Evolutionary conservation across 2,329 filamentous ascomycete genomes (phyloP), one percentile per base, ranked within the genome.

Genomic region (Scytalidium lignicola): DNA sequence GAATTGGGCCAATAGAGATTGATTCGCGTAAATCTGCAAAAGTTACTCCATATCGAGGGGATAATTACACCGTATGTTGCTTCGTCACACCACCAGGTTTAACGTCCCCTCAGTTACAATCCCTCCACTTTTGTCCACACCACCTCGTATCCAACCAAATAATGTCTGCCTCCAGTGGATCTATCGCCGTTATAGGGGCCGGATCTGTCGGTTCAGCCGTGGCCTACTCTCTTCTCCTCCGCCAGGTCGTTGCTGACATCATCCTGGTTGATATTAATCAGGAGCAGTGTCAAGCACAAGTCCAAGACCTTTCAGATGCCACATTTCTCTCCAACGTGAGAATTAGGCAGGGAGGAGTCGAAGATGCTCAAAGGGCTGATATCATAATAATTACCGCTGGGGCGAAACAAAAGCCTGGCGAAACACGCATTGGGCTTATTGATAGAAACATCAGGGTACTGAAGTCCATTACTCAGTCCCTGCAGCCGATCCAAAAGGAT

Each of bases 321-420:
- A 74, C 73, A 2, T 74, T 70, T 46, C 69, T 70, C 48, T 68
- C 66, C 17, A 67, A 69, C 22, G 74, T 71, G 3, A 68, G 65
- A 28, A 69, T 78, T 3, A 67, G 70, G 22, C 67, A 68, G 1
- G 76, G 70, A 17, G 69, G 65, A 18, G 66, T 71, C 46, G 64
- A 64, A 19, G 76, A 80, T 54, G 75, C 75, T 1, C 67, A 70
- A n/a, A 71, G 76, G 58, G 73, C 73, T 42, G 75, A 80, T 56
- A 72, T 80, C 23, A 68, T 80, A 6, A 69, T 80, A 43, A 72
- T 80, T 44, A 78, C 75, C 0, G 75, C 76, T 0, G 77, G 76
- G 28, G 74, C 74, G n/a, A 78, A 73, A 58, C 71, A 75, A 20
- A 52, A 39, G 28, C 61, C 62, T 50, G 67, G 70, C 65, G 63